Conservation (phyloP, 805 yeast genomes). For the Komagataella kurtzmanii region DNA sequence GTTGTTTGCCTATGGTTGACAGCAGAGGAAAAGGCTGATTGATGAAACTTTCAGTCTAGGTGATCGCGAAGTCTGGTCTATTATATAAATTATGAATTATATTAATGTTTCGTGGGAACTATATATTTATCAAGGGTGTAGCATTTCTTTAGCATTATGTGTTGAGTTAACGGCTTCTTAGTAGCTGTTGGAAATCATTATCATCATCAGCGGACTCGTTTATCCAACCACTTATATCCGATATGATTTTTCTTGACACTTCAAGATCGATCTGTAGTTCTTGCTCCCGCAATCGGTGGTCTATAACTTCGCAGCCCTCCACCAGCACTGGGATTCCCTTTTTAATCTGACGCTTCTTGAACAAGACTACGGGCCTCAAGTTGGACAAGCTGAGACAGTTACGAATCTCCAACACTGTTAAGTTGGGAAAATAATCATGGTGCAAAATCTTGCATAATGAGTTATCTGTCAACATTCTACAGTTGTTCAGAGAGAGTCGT, state of each 20-base stretch:
- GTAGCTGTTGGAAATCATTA: neutral
- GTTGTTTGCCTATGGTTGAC: neutral
- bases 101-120: neutral
- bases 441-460: slow-evolving; percentile 36
- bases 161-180: neutral
- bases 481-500: slow-evolving; percentile 65
- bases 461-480: slow-evolving; percentile 43
- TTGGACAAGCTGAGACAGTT: slow-evolving; percentile 43
- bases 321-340: slow-evolving; percentile 41
- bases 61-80: neutral
- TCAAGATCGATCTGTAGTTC: slow-evolving; percentile 45
- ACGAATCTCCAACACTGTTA: slow-evolving; percentile 69
- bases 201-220: neutral
- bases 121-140: neutral
- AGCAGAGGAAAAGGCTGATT: too few species aligned
- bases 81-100: too few species aligned
- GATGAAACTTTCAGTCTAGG: neutral
- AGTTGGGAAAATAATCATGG: slow-evolving; percentile 34
- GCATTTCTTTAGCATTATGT: neutral
- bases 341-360: slow-evolving; percentile 37
- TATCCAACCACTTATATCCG: slow-evolving; percentile 32
- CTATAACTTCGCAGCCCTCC: slow-evolving; percentile 68
- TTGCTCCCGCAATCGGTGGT: slow-evolving; percentile 42
- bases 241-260: slow-evolving; percentile 40
- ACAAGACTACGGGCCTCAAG: slow-evolving; percentile 53